Evolutionary conservation across 2,329 filamentous ascomycete genomes (phyloP), one percentile per base, ranked within the genome.

Genomic region (Fusarium sp.): DNA sequence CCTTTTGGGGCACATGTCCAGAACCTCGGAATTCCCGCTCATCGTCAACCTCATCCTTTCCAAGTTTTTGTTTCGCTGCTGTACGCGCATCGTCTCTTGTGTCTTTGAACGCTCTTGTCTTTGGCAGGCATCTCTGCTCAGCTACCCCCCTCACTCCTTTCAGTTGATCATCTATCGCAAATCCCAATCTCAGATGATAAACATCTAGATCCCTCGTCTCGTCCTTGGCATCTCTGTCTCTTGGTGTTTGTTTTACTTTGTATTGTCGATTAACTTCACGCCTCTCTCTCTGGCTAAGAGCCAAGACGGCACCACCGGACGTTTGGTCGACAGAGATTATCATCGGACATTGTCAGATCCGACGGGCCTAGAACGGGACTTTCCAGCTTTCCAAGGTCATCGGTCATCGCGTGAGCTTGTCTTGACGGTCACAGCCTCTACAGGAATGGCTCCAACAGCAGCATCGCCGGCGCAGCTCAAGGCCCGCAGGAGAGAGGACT

Each of bases 401-500:
- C 45, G 45, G 8, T 31, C 27, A 40, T 50, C 45, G 45, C n/a
- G 42, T 47, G 27, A 54, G 27, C 50, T 56, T 33, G 52, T 16
- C 31, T 57, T 16, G 52, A 56, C 33, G 11, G 22, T 22, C 35
- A 33, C 38, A 47, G 16, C 38, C 29, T 16, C 33, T 35, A 13
- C 16, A 66, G 66, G 58, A 75, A 75, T 75, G 73, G 42, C 60
- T 42, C 63, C 18, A 31, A 65, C 62, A 58, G 36, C 62, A 52
- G 47, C 75, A 66, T 73, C 79, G 6, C 66, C 75, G 9, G 67
- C 72, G 50, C 71, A 79, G 31, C 84, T 91, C 58, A 95, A 94
- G 83, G 84, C 84, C 70, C 90, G 93, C 57, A 88, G 84, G 56
- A 89, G 94, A 70, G 85, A 85, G 42, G 94, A 98, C 83, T 98